Percentiles rank a stretch among this genome's conserved stretches.
These are phyloP conservation scores for Cymbopogon flexuosus DNA, from an alignment of 202 grass and related monocot species.

Conservation along the genomic window DNA sequence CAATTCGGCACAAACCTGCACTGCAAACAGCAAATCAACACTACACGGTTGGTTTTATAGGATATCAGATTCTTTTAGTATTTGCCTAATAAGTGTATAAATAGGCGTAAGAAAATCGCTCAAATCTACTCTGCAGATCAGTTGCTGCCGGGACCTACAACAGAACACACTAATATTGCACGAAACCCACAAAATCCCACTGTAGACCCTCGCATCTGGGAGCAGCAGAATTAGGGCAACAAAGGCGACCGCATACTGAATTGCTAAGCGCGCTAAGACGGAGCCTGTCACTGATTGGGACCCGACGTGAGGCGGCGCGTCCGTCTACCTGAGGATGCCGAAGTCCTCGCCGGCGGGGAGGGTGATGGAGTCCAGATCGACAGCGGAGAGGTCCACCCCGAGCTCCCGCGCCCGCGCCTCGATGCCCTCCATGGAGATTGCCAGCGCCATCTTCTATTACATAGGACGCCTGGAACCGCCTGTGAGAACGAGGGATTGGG, in stretches of 20 bases:
- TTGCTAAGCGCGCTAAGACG: neutral
- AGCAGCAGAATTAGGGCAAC: conserved; percentile 4
- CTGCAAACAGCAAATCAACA: neutral
- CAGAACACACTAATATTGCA: neutral
- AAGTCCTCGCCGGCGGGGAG: conserved; percentile 77
- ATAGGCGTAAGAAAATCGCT: neutral
- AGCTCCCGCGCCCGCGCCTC: conserved; percentile 41
- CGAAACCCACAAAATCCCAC: neutral
- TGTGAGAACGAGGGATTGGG: neutral
- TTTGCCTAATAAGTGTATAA: neutral
- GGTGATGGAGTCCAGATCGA: conserved; percentile 57
- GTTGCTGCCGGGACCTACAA: neutral
- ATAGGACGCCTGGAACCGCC: neutral
- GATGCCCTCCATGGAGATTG: conserved; percentile 52
- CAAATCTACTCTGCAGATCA: neutral
- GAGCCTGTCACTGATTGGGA: neutral
- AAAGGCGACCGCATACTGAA: neutral
- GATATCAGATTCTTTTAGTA: neutral
- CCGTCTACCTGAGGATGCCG: conserved; percentile 54
- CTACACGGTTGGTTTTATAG: neutral
- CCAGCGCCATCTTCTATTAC: conserved; percentile 49
- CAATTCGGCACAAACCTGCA: neutral
- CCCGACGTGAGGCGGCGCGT: neutral
- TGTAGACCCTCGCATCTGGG: neutral
- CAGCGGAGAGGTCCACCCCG: conserved; percentile 53